These are phyloP conservation scores for Eragrostis curvula DNA, from an alignment of 176 grass and related monocot genomes.

Conservation along the genomic window DNA sequence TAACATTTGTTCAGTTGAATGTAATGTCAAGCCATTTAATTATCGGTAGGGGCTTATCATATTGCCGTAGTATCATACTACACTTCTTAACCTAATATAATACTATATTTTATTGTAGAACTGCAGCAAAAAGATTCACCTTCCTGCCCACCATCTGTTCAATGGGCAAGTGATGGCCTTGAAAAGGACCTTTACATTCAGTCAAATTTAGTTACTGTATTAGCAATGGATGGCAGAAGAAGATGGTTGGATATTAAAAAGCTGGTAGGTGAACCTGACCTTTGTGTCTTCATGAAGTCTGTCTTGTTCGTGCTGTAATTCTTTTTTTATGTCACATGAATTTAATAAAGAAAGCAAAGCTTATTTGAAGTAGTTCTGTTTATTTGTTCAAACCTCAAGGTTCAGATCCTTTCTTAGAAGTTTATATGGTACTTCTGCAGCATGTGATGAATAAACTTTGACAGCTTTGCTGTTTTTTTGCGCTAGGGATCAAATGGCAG, in stretches of 20 bases:
- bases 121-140: slow-evolving; percentile 54
- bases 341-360: slow-evolving; percentile 7
- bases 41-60: slow-evolving; percentile 25
- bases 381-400: neutral
- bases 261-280: slow-evolving; percentile 64
- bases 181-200: slow-evolving; percentile 94
- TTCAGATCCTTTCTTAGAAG: neutral
- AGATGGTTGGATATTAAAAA: slow-evolving; percentile 96
- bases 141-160: slow-evolving; percentile 73
- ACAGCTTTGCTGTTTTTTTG: slow-evolving; percentile 23
- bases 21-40: neutral
- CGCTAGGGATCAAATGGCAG: slow-evolving; percentile 71
- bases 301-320: neutral
- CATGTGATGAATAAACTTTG: slow-evolving; percentile 34
- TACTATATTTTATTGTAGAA: slow-evolving; percentile 57
- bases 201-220: slow-evolving; percentile 79
- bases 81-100: slow-evolving; percentile 29
- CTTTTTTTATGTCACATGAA: neutral
- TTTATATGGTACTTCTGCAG: slow-evolving; percentile 13
- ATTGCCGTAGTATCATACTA: neutral
- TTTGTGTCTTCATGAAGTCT: neutral
- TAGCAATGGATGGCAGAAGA: slow-evolving; percentile 97
- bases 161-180: slow-evolving; percentile 82
- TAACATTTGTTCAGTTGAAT: neutral
- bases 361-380: slow-evolving; percentile 15